A percentile compares a stretch with the other conserved stretches of the same genome.
These are phyloP conservation scores for Clitopilus hobsonii DNA, from an alignment of 768 basidiomycete genomes.

Conservation along the genomic window DNA sequence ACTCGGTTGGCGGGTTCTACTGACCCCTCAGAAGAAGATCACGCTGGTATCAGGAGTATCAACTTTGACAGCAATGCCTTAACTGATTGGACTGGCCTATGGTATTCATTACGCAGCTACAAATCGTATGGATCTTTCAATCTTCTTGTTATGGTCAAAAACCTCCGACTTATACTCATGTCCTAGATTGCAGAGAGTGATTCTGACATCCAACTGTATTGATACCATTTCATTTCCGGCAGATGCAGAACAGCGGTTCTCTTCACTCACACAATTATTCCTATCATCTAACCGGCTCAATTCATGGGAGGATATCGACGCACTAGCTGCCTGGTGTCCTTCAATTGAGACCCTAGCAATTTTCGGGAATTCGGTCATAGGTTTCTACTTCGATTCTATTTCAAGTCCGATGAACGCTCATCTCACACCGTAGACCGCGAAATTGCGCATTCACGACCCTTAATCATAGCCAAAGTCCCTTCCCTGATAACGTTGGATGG, in stretches of 20 bases:
- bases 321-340: constrained; percentile 66
- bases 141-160: constrained; percentile 5
- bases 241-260: constrained; percentile 19
- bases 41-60: constrained; percentile 39
- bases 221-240: constrained; percentile 40
- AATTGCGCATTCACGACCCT: constrained; percentile 43
- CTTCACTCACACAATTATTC: constrained; percentile 50
- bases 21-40: constrained; percentile 11
- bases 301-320: constrained; percentile 62
- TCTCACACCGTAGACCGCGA: constrained; percentile 30
- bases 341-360: constrained; percentile 55
- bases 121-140: constrained; percentile 35
- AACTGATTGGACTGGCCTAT: constrained; percentile 49
- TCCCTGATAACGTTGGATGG: constrained; percentile 61
- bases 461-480: constrained; percentile 66
- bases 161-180: constrained; percentile 9
- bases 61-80: constrained; percentile 73
- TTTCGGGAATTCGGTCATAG: constrained; percentile 58
- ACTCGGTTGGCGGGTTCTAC: constrained; percentile 22
- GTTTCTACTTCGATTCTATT: constrained; percentile 18
- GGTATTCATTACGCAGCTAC: constrained; percentile 37
- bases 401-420: background rate
- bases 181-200: constrained; percentile 57
- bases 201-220: constrained; percentile 64
- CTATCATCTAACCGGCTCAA: constrained; percentile 57